Conservation (phyloP, 2,329 filamentous ascomycete species). For the Fusarium sp. region DNA sequence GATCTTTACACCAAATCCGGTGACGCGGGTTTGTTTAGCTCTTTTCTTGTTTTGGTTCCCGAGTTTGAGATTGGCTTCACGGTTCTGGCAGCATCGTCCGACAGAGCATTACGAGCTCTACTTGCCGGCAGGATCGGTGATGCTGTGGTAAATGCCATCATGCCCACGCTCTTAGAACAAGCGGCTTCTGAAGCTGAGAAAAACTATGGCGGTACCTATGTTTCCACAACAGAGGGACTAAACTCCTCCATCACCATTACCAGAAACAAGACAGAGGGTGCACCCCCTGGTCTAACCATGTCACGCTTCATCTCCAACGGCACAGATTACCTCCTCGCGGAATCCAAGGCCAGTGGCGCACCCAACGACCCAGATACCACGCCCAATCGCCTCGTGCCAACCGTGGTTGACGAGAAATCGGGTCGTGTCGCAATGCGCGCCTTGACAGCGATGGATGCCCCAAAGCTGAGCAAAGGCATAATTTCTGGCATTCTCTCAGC, state of each 20-base stretch:
- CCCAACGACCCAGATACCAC: neutral
- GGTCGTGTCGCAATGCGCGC: neutral
- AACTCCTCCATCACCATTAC: slow-evolving; percentile 21
- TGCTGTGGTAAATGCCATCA: slow-evolving; percentile 2
- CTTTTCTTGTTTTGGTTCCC: slow-evolving; percentile 52
- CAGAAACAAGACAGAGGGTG: slow-evolving; percentile 19
- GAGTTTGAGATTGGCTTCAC: slow-evolving; percentile 57
- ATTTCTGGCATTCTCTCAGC: neutral
- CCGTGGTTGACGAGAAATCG: neutral
- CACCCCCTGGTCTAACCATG: slow-evolving; percentile 9
- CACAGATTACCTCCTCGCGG: neutral
- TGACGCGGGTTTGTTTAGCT: slow-evolving; percentile 38
- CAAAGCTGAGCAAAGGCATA: neutral
- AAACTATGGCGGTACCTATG: slow-evolving; percentile 24
- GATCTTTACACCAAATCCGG: slow-evolving; percentile 37
- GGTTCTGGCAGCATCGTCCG: slow-evolving; percentile 47
- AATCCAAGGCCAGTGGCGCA: neutral
- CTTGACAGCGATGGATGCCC: neutral
- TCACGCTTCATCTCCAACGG: slow-evolving; percentile 17
- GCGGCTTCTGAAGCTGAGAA: slow-evolving; percentile 16
- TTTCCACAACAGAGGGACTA: slow-evolving; percentile 1
- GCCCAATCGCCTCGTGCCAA: neutral
- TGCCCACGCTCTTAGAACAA: slow-evolving; percentile 20
- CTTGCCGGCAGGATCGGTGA: slow-evolving; percentile 10
- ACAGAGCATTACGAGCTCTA: neutral